A percentile compares a stretch with the other conserved stretches of the same genome.
These are phyloP conservation scores for Diaporthe vexans DNA, from an alignment of 2,329 filamentous ascomycete species.

Conservation along the genomic window DNA sequence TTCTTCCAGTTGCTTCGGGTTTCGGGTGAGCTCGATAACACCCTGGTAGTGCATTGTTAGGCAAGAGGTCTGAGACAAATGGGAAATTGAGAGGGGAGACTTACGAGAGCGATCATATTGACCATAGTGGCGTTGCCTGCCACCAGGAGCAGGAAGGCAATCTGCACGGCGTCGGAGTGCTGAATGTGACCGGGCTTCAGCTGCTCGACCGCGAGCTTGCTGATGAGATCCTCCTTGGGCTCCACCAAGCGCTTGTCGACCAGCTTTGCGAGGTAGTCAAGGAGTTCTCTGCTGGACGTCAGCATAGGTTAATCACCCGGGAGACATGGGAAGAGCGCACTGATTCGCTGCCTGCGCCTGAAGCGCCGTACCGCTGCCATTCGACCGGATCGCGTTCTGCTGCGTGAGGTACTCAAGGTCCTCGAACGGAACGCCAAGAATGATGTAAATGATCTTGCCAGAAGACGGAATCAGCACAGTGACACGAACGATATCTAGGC, in stretches of 20 bases:
- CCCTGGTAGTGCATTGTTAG: neutral
- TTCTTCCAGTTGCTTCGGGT: neutral
- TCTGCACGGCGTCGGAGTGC: conserved; percentile 59
- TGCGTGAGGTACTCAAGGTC: conserved; percentile 61
- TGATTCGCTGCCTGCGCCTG: conserved; percentile 61
- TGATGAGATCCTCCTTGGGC: conserved; percentile 62
- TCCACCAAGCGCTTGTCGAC: conserved; percentile 56
- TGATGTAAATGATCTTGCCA: conserved; percentile 60
- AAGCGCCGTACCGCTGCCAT: conserved; percentile 61
- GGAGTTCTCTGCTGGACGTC: conserved; percentile 52
- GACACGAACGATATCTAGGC: too few species aligned
- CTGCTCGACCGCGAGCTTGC: conserved; percentile 58
- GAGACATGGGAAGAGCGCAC: conserved; percentile 43
- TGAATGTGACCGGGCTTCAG: conserved; percentile 55
- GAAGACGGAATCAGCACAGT: too few species aligned
- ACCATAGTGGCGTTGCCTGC: conserved; percentile 67
- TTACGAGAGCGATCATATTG: conserved; percentile 59
- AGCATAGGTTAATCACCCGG: too few species aligned
- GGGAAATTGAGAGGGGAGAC: neutral
- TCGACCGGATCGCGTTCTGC: conserved; percentile 62
- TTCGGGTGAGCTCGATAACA: neutral
- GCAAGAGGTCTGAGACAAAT: too few species aligned
- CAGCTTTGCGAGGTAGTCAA: conserved; percentile 59
- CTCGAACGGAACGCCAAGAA: conserved; percentile 62
- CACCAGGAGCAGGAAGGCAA: conserved; percentile 64